Conservation (phyloP, 352 stramenopile genomes). For the Globisporangium cederbergense region DNA sequence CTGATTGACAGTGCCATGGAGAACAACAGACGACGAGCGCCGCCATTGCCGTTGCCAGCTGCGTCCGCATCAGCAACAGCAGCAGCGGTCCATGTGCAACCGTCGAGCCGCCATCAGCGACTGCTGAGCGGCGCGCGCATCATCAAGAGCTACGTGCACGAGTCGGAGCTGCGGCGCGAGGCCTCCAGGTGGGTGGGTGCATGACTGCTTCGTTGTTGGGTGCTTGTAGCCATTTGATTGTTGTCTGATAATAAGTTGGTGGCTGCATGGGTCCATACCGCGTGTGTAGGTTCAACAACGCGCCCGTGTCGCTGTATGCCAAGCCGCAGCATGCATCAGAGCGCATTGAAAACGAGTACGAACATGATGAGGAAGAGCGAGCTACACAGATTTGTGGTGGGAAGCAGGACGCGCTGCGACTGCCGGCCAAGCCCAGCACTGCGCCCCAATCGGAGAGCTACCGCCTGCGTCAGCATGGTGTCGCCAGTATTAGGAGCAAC, state of each 20-base stretch:
- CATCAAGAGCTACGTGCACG: conserved; percentile 53
- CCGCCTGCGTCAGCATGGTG: conserved; percentile 7
- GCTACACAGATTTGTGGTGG: not conserved
- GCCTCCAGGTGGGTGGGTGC: conserved; percentile 26
- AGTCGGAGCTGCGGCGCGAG: conserved; percentile 34
- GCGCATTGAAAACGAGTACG: not conserved
- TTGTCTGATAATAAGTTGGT: conserved; percentile 3
- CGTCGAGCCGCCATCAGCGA: conserved; percentile 11
- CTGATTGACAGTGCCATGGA: not conserved
- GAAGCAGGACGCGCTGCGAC: conserved; percentile 9
- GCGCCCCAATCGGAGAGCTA: conserved; percentile 3
- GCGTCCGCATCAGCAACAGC: too few species aligned
- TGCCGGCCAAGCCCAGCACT: conserved; percentile 7
- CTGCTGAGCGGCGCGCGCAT: conserved; percentile 26
- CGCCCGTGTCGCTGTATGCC: conserved; percentile 16
- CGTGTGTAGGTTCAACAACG: conserved; percentile 19
- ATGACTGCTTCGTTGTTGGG: not conserved
- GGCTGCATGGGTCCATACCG: conserved; percentile 9
- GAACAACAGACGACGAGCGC: not conserved
- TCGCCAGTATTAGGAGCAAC: conserved; percentile 3
- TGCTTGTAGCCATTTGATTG: not conserved
- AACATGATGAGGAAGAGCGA: not conserved
- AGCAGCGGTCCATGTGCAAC: not conserved
- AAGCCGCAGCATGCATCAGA: conserved; percentile 1
- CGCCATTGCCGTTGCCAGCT: too few species aligned